Evolutionary conservation across 2,329 filamentous ascomycete species (phyloP), one percentile per base, ranked within the genome.

Genomic region (Exophiala xenobiotica): DNA sequence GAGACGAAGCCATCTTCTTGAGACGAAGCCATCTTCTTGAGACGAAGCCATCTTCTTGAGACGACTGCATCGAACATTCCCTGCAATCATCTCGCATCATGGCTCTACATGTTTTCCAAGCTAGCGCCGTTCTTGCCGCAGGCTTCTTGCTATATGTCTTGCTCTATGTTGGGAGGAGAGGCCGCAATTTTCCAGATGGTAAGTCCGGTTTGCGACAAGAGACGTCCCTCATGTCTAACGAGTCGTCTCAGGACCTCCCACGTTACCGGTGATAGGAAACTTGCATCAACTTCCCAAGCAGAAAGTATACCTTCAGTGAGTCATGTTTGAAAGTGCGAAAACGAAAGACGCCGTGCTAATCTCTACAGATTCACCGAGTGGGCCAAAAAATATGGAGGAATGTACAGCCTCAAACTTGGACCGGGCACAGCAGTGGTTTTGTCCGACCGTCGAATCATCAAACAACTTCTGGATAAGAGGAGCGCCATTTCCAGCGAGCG

Each of bases 211-310:
- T 6, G 9, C 23, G n/a, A 3, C 16, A 24, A 6, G 12, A 5
- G 29, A 33, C 5, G 4, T 11, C 26, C 9, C 5, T 33, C 11
- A 40, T 19, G 14, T 24, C 20, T 18, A 26, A 22, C 16, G 7
- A n/a, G 2, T 19, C 4, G 23, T 14, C 18, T 6, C 14, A 54
- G 72, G 72, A 0, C 73, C 73, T 7, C 69, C 68, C 12, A 72
- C 70, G 1, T 23, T 74, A 1, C 73, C 73, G 0, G 38, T 75
- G 1, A 62, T 80, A 8, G 78, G 78, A 3, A 80, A 80, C 39
- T 59, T 80, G 4, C 67, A 69, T 29, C 67, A 70, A 48, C 65
- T 73, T 19, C 67, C 69, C 3, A 63, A 56, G 38, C 65, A 65
- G 20, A 61, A 64, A 4, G 56, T 63, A 1, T 62, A 65, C 54